A percentile compares a stretch with the other conserved stretches of the same genome.
Conservation (phyloP, 2,329 filamentous ascomycete species). For the Cadophora malorum region DNA sequence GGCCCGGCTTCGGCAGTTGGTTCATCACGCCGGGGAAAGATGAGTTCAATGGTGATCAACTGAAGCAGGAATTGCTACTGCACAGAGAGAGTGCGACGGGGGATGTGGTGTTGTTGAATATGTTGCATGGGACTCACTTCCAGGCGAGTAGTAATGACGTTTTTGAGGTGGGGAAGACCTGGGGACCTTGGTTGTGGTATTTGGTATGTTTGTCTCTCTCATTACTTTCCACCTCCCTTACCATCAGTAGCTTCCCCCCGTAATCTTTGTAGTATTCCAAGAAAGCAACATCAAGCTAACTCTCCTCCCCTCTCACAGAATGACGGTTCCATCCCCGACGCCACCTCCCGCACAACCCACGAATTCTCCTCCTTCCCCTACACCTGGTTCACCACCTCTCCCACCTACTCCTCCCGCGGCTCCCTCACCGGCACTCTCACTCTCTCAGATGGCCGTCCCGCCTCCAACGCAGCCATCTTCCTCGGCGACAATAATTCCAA, state of each 20-base stretch:
- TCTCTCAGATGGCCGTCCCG: slow-evolving; percentile 56
- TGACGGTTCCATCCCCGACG: slow-evolving; percentile 54
- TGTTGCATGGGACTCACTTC: slow-evolving; percentile 60
- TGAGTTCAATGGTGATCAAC: slow-evolving; percentile 58
- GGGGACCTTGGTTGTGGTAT: slow-evolving; percentile 45
- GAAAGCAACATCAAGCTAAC: no score
- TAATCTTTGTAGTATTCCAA: no score
- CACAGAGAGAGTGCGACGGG: slow-evolving; percentile 58
- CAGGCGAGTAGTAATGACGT: slow-evolving; percentile 47
- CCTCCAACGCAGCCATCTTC: slow-evolving; percentile 55
- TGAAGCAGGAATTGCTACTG: slow-evolving; percentile 60
- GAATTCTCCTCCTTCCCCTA: slow-evolving; percentile 57
- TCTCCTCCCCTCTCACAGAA: slow-evolving; percentile 44
- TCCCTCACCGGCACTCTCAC: slow-evolving; percentile 52
- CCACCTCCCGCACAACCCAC: slow-evolving; percentile 46
- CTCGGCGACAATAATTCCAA: slow-evolving; percentile 55
- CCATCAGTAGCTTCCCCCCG: no score
- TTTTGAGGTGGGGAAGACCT: slow-evolving; percentile 50
- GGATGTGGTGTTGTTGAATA: slow-evolving; percentile 59
- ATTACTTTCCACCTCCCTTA: no score
- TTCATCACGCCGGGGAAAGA: slow-evolving; percentile 58
- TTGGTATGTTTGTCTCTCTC: no score
- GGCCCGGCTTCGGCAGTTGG: slow-evolving; percentile 55
- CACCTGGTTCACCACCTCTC: slow-evolving; percentile 52
- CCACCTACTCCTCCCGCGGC: slow-evolving; percentile 56